Base-by-base conservation (phyloP, 1,284 basidiomycete genomes). In the Puccinia triticina region DNA sequence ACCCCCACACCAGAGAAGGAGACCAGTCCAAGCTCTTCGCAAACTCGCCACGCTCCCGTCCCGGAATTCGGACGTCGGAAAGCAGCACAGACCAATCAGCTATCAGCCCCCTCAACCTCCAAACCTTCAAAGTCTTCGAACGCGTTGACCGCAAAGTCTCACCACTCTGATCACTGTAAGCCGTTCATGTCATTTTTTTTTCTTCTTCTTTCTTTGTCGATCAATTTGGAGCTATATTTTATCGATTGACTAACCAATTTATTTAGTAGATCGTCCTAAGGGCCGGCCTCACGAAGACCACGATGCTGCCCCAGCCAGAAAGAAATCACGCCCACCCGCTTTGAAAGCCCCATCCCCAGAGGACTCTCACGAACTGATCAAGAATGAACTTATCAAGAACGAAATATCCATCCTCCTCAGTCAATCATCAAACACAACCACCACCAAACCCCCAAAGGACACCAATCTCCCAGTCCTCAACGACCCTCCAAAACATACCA, bases 341-440 rank as follows among this genome's bases (percentile, higher is more conserved):
- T 34, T 61, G 59, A 8, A 61, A 61, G n/a, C 59, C 26, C 29
- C 29, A 29, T 32, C 32, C 14, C 4, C 34, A 16, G 59, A 66
- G 34, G 34, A 66, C 14, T 66, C 61, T 66, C 34, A 66, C 61
- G 61, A 66, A 66, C 3, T 40, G 4, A 66, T 66, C 61, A 66
- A 66, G 61, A 66, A 66, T 40, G 61, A 66, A 66, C 3, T 40
- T 5, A 66, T 66, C 61, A 66, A 66, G 61, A 66, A 66, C n/a
- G 34, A 66, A 40, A 66, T 66, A 18, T 66, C 61, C 40, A 34
- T 66, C 34, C 61, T 66, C 16, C 61, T 66, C 61, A 66, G 61
- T 66, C 61, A 66, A 66, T 66, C 61, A 21, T 66, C 61, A 40
- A 23, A 18, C 29, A n/a, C 59, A 2, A 34, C 59, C 12, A 37